phyloP scores from a whole-genome alignment of 78 protist species.

The Polysphondylium violaceum region DNA sequence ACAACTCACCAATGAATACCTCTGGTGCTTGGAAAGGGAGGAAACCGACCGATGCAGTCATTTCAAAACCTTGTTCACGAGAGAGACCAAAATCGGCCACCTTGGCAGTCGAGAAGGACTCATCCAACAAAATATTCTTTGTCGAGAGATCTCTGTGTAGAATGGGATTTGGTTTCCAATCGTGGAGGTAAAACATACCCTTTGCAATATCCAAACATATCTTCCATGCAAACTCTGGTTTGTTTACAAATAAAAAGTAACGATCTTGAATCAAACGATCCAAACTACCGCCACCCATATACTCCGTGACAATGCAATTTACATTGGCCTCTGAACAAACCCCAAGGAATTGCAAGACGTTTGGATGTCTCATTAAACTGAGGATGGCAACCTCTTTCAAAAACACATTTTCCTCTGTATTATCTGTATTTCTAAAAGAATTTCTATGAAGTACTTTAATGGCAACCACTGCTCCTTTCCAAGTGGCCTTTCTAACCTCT shows the following conservation, averaged over 20 bases:
- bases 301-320: conserved; percentile 76
- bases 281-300: conserved; percentile 76
- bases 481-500: conserved; percentile 74
- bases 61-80: conserved; percentile 73
- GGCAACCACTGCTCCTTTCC: conserved; percentile 84
- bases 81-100: conserved; percentile 85
- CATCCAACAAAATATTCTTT: conserved; percentile 81
- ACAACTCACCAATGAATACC: conserved; percentile 74
- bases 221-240: conserved; percentile 58
- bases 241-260: conserved; percentile 9
- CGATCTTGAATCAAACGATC: conserved; percentile 56
- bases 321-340: conserved; percentile 73
- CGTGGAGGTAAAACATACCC: conserved; percentile 85
- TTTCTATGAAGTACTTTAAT: conserved; percentile 71
- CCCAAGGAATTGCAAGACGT: conserved; percentile 76
- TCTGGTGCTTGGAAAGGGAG: conserved; percentile 84
- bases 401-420: conserved; percentile 60
- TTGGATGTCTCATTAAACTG: conserved; percentile 69
- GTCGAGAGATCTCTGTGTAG: conserved; percentile 85
- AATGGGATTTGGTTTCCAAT: conserved; percentile 81
- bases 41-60: conserved; percentile 76
- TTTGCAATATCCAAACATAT: conserved; percentile 42
- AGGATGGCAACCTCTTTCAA: conserved; percentile 76
- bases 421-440: conserved; percentile 64
- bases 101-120: conserved; percentile 42